phyloP scores from a whole-genome alignment of 352 stramenopile genomes.

The Phytophthora fragariae region DNA sequence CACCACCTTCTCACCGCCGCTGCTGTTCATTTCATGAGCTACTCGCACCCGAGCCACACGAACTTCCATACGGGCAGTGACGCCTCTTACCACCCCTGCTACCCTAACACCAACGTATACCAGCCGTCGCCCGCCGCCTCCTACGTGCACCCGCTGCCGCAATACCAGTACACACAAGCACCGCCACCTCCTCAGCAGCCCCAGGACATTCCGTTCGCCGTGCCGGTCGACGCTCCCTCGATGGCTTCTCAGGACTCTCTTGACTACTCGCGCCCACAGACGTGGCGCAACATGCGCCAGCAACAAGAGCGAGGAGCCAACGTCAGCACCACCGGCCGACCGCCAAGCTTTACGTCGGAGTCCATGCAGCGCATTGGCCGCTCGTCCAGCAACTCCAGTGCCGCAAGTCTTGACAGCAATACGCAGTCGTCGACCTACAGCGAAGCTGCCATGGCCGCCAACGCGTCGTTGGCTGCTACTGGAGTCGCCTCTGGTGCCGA shows the following conservation, averaged over 20 bases:
- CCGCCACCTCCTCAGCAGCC: constrained; percentile 5
- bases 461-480: constrained; percentile 28
- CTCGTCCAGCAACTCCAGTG: constrained; percentile 28
- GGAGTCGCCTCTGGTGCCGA: constrained; percentile 5
- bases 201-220: constrained; percentile 32
- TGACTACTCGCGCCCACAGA: constrained; percentile 52
- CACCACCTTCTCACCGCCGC: background rate
- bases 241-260: constrained; percentile 23
- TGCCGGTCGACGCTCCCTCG: constrained; percentile 24
- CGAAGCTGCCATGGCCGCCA: constrained; percentile 28
- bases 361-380: constrained; percentile 4
- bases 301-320: constrained; percentile 32
- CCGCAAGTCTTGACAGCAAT: constrained; percentile 24
- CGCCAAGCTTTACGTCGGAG: constrained; percentile 22
- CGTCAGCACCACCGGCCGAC: background rate
- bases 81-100: constrained; percentile 9
- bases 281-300: constrained; percentile 53
- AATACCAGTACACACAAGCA: constrained; percentile 23
- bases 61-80: constrained; percentile 15
- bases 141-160: constrained; percentile 19
- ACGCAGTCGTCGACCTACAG: constrained; percentile 23
- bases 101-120: constrained; percentile 30
- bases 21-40: constrained; percentile 28
- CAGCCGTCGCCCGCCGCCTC: constrained; percentile 18
- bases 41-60: constrained; percentile 20